These are phyloP conservation scores for Daldinia concentrica DNA, from an alignment of 495 filamentous ascomycete species.

Conservation along the genomic window DNA sequence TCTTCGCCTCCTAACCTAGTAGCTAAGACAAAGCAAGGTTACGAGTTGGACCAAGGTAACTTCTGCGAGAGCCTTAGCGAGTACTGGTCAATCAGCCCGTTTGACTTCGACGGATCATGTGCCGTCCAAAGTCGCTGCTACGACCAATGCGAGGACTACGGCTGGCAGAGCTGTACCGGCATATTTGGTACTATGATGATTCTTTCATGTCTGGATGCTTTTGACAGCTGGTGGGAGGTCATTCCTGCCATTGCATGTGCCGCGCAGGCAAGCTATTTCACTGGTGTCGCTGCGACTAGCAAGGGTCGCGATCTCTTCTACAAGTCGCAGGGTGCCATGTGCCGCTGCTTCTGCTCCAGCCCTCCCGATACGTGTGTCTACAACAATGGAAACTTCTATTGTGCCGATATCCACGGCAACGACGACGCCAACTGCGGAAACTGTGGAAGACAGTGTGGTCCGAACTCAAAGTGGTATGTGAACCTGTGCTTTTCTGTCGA, in stretches of 20 bases:
- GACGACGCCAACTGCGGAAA: not conserved
- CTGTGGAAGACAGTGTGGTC: not conserved
- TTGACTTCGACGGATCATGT: not conserved
- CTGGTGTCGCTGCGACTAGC: conserved; percentile 15
- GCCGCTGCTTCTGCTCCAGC: not conserved
- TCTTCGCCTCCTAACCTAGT: not conserved
- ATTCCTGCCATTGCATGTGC: conserved; percentile 19
- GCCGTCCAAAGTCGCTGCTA: conserved; percentile 15
- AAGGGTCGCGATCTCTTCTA: conserved; percentile 26
- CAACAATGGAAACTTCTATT: not conserved
- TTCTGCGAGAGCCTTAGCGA: not conserved
- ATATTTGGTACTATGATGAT: conserved; percentile 26
- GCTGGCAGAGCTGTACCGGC: conserved; percentile 22
- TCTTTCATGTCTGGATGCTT: conserved; percentile 19
- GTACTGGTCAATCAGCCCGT: not conserved
- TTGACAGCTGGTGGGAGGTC: conserved; percentile 20
- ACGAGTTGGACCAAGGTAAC: not conserved
- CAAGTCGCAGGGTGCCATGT: conserved; percentile 5
- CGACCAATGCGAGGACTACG: conserved; percentile 12
- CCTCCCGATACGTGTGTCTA: not conserved
- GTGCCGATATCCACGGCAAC: not conserved
- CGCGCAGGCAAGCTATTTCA: conserved; percentile 18
- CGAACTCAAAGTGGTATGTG: not conserved
- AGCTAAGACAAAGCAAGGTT: not conserved
- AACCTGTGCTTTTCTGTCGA: not conserved